A percentile compares a stretch with the other conserved stretches of the same genome.
phyloP scores from a whole-genome alignment of 2,329 filamentous ascomycete species.

The Aspergillus caelatus region DNA sequence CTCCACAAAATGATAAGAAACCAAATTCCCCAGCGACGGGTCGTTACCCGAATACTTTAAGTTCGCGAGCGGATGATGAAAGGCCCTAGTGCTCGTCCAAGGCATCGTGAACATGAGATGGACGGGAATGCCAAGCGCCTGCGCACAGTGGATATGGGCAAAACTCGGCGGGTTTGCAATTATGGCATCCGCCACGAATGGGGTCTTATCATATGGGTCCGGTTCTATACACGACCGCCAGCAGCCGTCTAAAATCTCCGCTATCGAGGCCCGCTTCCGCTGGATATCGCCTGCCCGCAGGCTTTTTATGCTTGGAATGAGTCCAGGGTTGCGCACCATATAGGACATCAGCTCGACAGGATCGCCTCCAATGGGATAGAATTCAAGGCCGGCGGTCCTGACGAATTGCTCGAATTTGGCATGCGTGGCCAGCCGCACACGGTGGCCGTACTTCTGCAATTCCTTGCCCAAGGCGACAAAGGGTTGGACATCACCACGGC shows the following conservation, averaged over 20 bases:
- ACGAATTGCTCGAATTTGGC: conserved; percentile 57
- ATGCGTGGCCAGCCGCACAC: conserved; percentile 61
- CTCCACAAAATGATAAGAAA: conserved; percentile 53
- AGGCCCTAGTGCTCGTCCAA: conserved; percentile 47
- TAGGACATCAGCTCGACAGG: conserved; percentile 55
- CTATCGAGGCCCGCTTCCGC: conserved; percentile 34
- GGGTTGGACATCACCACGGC: conserved; percentile 60
- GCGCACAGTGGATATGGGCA: conserved; percentile 56
- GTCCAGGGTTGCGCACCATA: conserved; percentile 52
- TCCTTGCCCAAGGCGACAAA: conserved; percentile 59
- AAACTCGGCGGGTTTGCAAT: conserved; percentile 58
- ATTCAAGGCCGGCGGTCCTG: conserved; percentile 54
- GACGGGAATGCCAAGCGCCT: conserved; percentile 52
- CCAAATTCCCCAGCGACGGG: conserved; percentile 41
- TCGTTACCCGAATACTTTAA: conserved; percentile 38
- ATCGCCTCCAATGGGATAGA: conserved; percentile 61
- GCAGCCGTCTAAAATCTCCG: conserved; percentile 40
- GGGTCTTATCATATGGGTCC: conserved; percentile 30
- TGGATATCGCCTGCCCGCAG: conserved; percentile 37
- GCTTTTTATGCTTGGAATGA: conserved; percentile 40
- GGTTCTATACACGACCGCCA: conserved; percentile 42
- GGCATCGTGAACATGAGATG: conserved; percentile 59
- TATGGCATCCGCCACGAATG: conserved; percentile 57
- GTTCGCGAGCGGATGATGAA: conserved; percentile 55
- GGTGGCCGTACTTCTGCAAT: conserved; percentile 54